These are phyloP conservation scores for Candida sp. DNA, from an alignment of 1,139 yeast genomes.

Conservation along the genomic window DNA sequence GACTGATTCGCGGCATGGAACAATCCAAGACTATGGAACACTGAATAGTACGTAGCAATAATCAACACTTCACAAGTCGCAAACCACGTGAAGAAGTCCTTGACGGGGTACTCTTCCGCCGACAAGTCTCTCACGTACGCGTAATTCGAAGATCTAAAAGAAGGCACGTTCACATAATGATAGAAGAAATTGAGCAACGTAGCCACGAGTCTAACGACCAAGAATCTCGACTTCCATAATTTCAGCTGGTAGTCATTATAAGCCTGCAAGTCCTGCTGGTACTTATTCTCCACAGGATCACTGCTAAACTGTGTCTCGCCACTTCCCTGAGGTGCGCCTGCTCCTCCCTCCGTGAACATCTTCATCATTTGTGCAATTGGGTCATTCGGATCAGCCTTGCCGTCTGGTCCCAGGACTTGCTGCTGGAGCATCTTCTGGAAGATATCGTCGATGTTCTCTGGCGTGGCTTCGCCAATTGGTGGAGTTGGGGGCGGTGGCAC, in stretches of 20 bases:
- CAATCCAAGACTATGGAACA: constrained; percentile 29
- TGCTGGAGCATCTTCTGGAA: constrained; percentile 31
- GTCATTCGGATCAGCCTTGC: constrained; percentile 16
- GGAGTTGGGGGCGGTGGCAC: constrained; percentile 14
- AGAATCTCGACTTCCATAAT: constrained; percentile 34
- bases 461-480: constrained; percentile 11
- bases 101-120: constrained; percentile 13
- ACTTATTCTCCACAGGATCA: constrained; percentile 27
- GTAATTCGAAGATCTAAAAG: constrained; percentile 36
- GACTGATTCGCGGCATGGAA: constrained; percentile 22
- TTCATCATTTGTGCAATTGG: constrained; percentile 41
- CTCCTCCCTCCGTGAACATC: constrained; percentile 15
- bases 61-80: constrained; percentile 37
- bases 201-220: constrained; percentile 31
- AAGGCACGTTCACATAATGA: constrained; percentile 28
- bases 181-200: constrained; percentile 37
- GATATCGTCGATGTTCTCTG: constrained; percentile 36
- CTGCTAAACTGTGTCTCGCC: constrained; percentile 4
- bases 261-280: constrained; percentile 31
- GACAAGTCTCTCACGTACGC: constrained; percentile 27
- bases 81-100: constrained; percentile 32
- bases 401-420: constrained; percentile 14
- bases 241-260: constrained; percentile 39
- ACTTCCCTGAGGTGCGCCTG: constrained; percentile 17
- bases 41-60: constrained; percentile 36